phyloP scores from a whole-genome alignment of 2,329 filamentous ascomycete genomes.

The Beauveria brongniartii region DNA sequence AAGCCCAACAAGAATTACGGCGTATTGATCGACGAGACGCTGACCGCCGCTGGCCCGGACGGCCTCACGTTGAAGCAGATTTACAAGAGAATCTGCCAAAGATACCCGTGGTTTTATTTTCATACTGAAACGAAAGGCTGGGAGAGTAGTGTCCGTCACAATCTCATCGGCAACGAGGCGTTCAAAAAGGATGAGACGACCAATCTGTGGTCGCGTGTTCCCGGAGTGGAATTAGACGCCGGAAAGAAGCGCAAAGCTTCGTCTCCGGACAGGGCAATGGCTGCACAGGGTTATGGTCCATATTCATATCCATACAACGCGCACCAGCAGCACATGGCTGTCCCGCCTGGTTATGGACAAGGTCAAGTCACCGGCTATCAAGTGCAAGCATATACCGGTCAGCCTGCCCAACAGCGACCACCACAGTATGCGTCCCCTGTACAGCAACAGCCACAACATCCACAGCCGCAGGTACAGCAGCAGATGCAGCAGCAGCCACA shows the following conservation, averaged over 20 bases:
- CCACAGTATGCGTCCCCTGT: conserved; percentile 5
- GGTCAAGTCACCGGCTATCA: conserved; percentile 25
- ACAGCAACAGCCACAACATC: conserved; percentile 18
- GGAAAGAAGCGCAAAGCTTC: conserved; percentile 52
- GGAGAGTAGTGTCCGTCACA: conserved; percentile 58
- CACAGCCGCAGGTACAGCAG: conserved; percentile 17
- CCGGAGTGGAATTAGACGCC: conserved; percentile 50
- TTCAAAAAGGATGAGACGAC: conserved; percentile 51
- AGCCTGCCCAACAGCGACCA: conserved; percentile 14
- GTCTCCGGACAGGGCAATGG: conserved; percentile 40
- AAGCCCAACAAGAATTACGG: conserved; percentile 57
- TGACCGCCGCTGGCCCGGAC: conserved; percentile 44
- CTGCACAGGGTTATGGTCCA: conserved; percentile 30
- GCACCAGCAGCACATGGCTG: conserved; percentile 25
- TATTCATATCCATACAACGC: conserved; percentile 28
- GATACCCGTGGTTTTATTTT: conserved; percentile 54
- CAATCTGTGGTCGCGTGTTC: conserved; percentile 49
- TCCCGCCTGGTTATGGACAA: conserved; percentile 27
- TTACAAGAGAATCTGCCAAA: conserved; percentile 51
- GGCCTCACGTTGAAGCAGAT: conserved; percentile 54
- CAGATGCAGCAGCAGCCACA: neutral
- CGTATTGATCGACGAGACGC: conserved; percentile 51
- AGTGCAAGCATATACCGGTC: conserved; percentile 22
- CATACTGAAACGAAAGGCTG: conserved; percentile 55
- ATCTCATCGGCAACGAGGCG: conserved; percentile 53